phyloP scores from a whole-genome alignment of 805 yeast genomes.

The Ogataea glucozyma region DNA sequence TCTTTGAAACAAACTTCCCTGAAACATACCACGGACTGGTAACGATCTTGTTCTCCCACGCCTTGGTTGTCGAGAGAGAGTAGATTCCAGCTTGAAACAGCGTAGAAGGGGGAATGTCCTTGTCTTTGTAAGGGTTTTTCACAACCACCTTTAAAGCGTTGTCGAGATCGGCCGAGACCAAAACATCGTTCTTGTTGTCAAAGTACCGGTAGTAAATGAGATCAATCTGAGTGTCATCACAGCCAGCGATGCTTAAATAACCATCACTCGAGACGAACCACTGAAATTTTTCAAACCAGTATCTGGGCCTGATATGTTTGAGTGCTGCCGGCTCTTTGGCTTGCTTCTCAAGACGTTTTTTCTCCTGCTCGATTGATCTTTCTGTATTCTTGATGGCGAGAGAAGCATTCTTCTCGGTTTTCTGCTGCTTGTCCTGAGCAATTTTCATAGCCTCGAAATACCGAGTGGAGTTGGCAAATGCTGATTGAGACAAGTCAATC shows the following conservation, averaged over 20 bases:
- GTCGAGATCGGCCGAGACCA: conserved; percentile 73
- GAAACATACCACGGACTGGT: conserved; percentile 85
- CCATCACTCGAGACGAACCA: conserved; percentile 96
- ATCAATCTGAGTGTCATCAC: conserved; percentile 78
- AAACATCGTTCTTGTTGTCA: conserved; percentile 63
- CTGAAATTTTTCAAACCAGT: conserved; percentile 90
- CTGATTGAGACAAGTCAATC: conserved; percentile 69
- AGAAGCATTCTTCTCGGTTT: conserved; percentile 75
- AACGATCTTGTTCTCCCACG: conserved; percentile 86
- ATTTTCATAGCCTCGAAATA: conserved; percentile 76
- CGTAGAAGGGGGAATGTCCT: conserved; percentile 80
- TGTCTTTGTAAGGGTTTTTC: conserved; percentile 72
- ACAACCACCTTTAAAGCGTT: conserved; percentile 76
- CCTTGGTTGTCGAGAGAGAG: conserved; percentile 76
- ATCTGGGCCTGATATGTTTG: conserved; percentile 66
- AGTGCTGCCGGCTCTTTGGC: conserved; percentile 49
- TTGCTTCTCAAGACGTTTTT: conserved; percentile 61
- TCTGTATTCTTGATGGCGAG: conserved; percentile 84
- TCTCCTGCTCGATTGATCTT: conserved; percentile 68
- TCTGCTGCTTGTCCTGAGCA: conserved; percentile 75
- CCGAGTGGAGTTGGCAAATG: conserved; percentile 84
- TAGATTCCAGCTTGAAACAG: conserved; percentile 87
- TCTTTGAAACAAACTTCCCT: conserved; percentile 68
- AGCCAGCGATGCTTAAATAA: conserved; percentile 81
- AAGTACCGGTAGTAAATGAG: conserved; percentile 78